Evolutionary conservation across 352 stramenopile species (phyloP), one percentile per base, ranked within the genome.

Genomic region (Aphanomyces euteiches): DNA sequence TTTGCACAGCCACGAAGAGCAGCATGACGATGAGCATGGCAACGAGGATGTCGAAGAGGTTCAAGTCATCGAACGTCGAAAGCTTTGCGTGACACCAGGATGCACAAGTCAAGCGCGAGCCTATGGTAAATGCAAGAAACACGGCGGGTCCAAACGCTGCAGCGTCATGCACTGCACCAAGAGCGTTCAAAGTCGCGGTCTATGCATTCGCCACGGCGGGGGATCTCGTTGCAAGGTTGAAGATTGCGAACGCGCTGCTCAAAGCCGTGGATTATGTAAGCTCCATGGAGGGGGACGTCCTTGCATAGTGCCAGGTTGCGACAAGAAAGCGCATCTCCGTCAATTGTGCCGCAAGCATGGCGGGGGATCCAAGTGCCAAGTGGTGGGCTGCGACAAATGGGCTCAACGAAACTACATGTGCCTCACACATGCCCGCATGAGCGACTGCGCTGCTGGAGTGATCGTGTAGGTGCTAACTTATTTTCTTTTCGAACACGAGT

Each of bases 61-160:
- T 28, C 28, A 28, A 28, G 28, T 2, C 28, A 2, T 28, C 28
- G 28, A 28, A 41, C 84, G 87, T 54, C 92, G 92, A 43, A 67
- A 28, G 28, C 28, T 92, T 43, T 94, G 87, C 70, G 82, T 75
- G 56, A 78, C 88, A 0, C 82, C 90, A 74, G 84, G 82, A 36
- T 94, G 87, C 73, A 88, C 79, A 64, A 92, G 81, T 69, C 87
- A 94, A 79, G 87, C 87, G 56, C 75, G 87, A 43, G 85, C 85
- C 7, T 95, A 90, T 71, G 90, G 91, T 45, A 86, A 85, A 37
- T 95, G 87, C 78, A 95, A 95, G 72, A 82, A 83, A 40, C 87
- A 95, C 66, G 87, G 87, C 17, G 81, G 81, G 21, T 95, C 85
- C 5, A 95, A 95, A 74, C 87, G 87, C 48, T 95, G 87, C 60